Conservation (phyloP, 306 rosid genomes). For the Hippophae gyantsensis region DNA sequence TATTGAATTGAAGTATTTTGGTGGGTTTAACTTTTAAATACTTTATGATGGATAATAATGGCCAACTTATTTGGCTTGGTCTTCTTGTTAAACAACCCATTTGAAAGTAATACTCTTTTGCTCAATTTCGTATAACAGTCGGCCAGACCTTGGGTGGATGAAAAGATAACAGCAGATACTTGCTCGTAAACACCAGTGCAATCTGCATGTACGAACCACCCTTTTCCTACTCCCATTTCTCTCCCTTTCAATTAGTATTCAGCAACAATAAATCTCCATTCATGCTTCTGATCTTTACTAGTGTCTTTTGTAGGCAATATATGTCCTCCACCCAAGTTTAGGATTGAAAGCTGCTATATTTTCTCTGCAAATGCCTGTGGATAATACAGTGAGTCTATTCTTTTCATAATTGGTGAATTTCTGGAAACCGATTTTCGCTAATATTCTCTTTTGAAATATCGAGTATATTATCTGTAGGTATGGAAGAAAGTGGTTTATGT, state of each 20-base stretch:
- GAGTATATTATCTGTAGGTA: constrained; percentile 33
- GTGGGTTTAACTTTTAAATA: no score
- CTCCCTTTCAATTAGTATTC: neutral
- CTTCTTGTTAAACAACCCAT: neutral
- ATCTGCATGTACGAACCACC: constrained; percentile 52
- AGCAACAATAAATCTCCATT: constrained; percentile 13
- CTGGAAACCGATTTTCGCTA: neutral
- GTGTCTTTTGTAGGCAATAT: constrained; percentile 56
- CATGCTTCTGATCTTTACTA: constrained; percentile 28
- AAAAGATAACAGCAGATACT: constrained; percentile 83
- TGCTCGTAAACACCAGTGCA: constrained; percentile 83
- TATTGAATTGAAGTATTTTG: no score
- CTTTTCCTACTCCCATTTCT: neutral
- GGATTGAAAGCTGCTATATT: constrained; percentile 80
- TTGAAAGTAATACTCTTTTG: constrained; percentile 1
- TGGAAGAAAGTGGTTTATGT: constrained; percentile 97
- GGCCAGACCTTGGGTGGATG: constrained; percentile 94
- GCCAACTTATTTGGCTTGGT: neutral
- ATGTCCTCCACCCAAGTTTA: constrained; percentile 83
- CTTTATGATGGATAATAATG: neutral
- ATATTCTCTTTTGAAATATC: constrained; percentile 1
- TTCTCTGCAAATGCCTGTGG: constrained; percentile 69
- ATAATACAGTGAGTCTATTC: constrained; percentile 45
- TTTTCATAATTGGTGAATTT: constrained; percentile 3
- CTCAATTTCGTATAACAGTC: constrained; percentile 36